Evolutionary conservation across 2,329 filamentous ascomycete genomes (phyloP), one percentile per base, ranked within the genome.

Genomic region (Clarireedia hainanense): DNA sequence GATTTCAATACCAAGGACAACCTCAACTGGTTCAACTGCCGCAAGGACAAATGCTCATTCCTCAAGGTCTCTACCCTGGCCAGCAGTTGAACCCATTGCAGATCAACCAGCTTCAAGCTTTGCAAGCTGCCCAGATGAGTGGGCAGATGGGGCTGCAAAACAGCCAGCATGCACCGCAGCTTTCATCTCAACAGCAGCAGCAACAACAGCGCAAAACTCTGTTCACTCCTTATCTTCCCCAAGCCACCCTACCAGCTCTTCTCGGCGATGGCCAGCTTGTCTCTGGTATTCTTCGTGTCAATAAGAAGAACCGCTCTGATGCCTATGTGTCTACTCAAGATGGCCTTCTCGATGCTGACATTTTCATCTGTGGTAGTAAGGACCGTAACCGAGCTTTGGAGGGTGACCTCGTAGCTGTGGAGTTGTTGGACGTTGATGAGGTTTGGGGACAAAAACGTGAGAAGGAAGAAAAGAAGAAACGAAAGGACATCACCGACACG

Each of bases 391-490:
- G 94, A 72, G 94, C 94, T 55, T 80, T 99, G 37, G 94, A 99
- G 71, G 94, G 94, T 57, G 94, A 99, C 70, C 80, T 96, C 55
- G 94, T 99, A 57, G 94, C 94, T 34, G 84, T 99, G 53, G 94
- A 99, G 74, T 84, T 99, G 47, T 84, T 99, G 51, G 92, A 99
- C 68, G 94, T 99, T 6, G 94, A 97, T 70, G 94, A 99, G 69
- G 94, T 99, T 2, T 99, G 94, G 94, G 84, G 87, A 24, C 94
- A 99, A 77, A 99, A 99, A 80, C 89, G 91, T 56, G 94, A 99
- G 73, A 99, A 99, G 72, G 94, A 99, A 74, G 94, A 99, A 72
- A 99, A 99, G 81, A 99, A 99, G 83, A 99, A 97, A 78, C 89
- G 94, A 72, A 99, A 99, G 79, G 94, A 99, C 68, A 95, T 96